phyloP scores from a whole-genome alignment of 306 rosid genomes.

The Rosa multiflora region DNA sequence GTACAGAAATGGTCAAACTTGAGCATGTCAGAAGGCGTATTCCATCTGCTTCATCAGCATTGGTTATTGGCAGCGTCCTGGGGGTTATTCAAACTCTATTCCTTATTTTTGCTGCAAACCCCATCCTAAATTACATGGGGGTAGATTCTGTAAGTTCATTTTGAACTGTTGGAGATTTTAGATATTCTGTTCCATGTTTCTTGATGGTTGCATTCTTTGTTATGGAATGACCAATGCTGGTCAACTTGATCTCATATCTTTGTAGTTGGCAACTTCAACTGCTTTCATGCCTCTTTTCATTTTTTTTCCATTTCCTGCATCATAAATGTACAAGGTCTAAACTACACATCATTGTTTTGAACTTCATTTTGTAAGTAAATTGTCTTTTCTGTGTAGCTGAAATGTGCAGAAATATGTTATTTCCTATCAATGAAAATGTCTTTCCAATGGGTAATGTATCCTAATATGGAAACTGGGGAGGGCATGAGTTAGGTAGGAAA shows the following conservation, averaged over 20 bases:
- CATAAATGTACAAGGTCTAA: not conserved
- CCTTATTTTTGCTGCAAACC: constrained; percentile 59
- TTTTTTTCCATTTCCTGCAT: constrained; percentile 1
- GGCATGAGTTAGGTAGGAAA: not conserved
- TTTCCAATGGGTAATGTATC: not conserved
- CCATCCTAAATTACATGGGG: constrained; percentile 70
- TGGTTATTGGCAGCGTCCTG: constrained; percentile 56
- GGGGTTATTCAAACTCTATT: constrained; percentile 63
- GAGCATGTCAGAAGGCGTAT: constrained; percentile 49
- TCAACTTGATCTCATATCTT: not conserved
- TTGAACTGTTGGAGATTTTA: not conserved
- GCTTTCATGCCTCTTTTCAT: not conserved
- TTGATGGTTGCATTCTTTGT: not conserved
- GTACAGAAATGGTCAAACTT: constrained; percentile 29
- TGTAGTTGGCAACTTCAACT: not conserved
- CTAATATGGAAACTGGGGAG: not conserved
- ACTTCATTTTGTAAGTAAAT: not conserved
- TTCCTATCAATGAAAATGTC: not conserved
- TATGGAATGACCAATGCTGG: not conserved
- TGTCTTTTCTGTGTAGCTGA: not conserved
- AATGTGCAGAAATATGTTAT: not conserved
- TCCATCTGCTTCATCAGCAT: constrained; percentile 76
- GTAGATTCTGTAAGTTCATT: constrained; percentile 53
- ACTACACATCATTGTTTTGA: not conserved
- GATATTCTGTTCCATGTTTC: not conserved